Evolutionary conservation across 73 alveolate species (phyloP), one percentile per base, ranked within the genome.

Genomic region (Paramecium sonneborni): DNA sequence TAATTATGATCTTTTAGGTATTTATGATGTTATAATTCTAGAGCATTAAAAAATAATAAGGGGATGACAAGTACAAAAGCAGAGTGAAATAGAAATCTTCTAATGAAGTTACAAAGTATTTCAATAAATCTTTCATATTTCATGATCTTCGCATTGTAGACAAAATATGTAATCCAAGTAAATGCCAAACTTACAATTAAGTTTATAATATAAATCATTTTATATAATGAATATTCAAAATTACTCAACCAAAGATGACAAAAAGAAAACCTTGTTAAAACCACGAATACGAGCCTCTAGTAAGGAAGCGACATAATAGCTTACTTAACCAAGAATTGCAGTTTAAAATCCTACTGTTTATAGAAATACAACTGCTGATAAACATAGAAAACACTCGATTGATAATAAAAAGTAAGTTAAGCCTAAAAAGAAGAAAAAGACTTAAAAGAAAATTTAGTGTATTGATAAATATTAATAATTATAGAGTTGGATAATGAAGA

Each of bases 311-410:
- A 62, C 84, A 1, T 32, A 62, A 30, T n/a, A 62, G 30, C 44
- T 30, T 20, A 30, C 39, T 12, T 30, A 62, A 62, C 84, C 84
- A 5, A 26, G 84, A 62, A 62, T 62, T 32, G 86, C 86, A 72
- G 32, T 72, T 21, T 37, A 72, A 72, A 72, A 72, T 11, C 52
- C 86, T 30, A 20, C 84, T 28, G 86, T 38, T 1, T 72, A 72
- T 37, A 30, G 86, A 30, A 72, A 72, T 18, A 72, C 86, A 34
- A 72, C 86, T 12, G 86, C 86, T 37, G 86, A 72, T 37, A 72
- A 72, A 72, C 86, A 72, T 72, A 32, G 57, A 37, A 72, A 72
- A 35, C 86, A 72, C 20, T 72, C 86, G 0, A 15, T 15, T 11
- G 86, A 72, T 72, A 72, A 72, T n/a, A 30, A 32, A 14, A 72